These are phyloP conservation scores for Neurospora tetrasperma DNA, from an alignment of 495 filamentous ascomycete genomes.

Conservation along the genomic window DNA sequence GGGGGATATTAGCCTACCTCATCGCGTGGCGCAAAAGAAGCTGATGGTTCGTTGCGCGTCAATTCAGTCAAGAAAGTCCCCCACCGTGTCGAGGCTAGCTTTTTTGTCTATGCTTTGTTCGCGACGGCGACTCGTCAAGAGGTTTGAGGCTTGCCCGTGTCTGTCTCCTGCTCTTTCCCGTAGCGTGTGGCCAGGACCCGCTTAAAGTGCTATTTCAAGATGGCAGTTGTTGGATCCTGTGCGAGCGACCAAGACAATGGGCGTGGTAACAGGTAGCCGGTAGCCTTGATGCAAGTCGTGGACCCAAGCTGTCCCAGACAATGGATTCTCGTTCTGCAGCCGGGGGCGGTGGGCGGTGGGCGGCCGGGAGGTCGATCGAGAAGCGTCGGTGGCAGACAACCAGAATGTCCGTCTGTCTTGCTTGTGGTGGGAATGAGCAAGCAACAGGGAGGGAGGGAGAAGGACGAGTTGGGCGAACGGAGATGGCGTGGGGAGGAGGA, in stretches of 20 bases:
- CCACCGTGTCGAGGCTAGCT: neutral
- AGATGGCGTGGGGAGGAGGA: neutral
- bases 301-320: neutral
- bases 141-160: neutral
- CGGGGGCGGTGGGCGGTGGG: neutral
- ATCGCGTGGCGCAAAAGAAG: constrained; percentile 10
- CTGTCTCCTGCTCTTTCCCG: constrained; percentile 11
- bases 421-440: neutral
- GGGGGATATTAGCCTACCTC: constrained; percentile 14
- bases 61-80: constrained; percentile 2
- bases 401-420: neutral
- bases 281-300: neutral
- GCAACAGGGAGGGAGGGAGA: neutral
- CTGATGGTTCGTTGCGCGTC: constrained; percentile 8
- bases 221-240: neutral
- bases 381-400: neutral
- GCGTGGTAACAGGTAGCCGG: neutral
- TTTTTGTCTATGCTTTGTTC: constrained; percentile 8
- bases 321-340: neutral
- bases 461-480: neutral
- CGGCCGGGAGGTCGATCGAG: neutral
- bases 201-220: constrained; percentile 1
- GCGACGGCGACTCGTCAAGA: neutral
- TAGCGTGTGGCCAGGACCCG: constrained; percentile 16
- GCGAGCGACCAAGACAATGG: neutral